A percentile compares a stretch with the other conserved stretches of the same genome.
These are phyloP conservation scores for Neofusicoccum sp. DNA, from an alignment of 2,329 filamentous ascomycete genomes.

Conservation along the genomic window DNA sequence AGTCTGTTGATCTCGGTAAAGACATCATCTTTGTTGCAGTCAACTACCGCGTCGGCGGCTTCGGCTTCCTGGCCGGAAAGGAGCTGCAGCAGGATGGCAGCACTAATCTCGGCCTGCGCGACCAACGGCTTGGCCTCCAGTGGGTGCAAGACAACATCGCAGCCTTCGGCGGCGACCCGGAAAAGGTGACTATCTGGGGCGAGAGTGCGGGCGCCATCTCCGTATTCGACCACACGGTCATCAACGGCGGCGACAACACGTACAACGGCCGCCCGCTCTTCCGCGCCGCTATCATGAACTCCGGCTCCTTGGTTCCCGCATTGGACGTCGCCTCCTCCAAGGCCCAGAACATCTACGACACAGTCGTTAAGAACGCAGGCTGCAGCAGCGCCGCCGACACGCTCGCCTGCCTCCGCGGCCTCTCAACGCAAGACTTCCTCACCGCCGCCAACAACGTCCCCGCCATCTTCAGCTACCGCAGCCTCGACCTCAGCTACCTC, in stretches of 20 bases:
- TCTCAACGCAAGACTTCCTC: conserved; percentile 51
- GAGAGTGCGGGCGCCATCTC: conserved; percentile 57
- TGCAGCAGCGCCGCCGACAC: conserved; percentile 44
- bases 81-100: conserved; percentile 53
- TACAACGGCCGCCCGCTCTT: conserved; percentile 76
- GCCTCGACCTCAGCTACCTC: conserved; percentile 69
- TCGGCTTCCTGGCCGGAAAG: conserved; percentile 64
- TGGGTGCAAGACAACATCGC: conserved; percentile 46
- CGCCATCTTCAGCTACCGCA: conserved; percentile 63
- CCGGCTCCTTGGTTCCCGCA: conserved; percentile 38
- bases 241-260: conserved; percentile 69
- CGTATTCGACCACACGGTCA: conserved; percentile 71
- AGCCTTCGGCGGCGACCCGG: conserved; percentile 41
- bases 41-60: conserved; percentile 74
- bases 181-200: conserved; percentile 40
- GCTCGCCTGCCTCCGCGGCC: conserved; percentile 48
- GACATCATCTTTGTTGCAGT: conserved; percentile 73
- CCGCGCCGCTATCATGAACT: conserved; percentile 71
- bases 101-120: conserved; percentile 47
- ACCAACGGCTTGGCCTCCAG: conserved; percentile 47
- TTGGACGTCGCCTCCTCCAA: conserved; percentile 63
- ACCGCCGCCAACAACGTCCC: conserved; percentile 69
- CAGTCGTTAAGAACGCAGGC: conserved; percentile 48
- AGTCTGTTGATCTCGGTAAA: conserved; percentile 52
- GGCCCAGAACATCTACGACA: conserved; percentile 58